phyloP scores from a whole-genome alignment of 140 eudicot genomes.

The Stevia rebaudiana region DNA sequence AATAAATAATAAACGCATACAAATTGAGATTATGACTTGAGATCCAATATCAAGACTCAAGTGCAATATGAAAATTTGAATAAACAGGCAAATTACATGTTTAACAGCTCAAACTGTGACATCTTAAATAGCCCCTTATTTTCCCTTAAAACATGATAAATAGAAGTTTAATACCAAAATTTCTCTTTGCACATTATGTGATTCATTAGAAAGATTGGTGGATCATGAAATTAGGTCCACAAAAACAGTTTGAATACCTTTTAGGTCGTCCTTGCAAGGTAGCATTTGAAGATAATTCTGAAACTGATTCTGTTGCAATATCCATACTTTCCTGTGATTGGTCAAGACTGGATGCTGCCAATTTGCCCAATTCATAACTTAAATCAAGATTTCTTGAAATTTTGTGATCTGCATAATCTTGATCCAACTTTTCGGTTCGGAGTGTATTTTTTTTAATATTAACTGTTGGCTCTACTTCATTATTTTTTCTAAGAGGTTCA shows the following conservation, averaged over 20 bases:
- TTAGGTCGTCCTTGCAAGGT: constrained; percentile 55
- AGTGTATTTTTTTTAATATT: constrained; percentile 16
- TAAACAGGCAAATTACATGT: neutral
- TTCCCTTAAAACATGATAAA: neutral
- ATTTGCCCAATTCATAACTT: constrained; percentile 8
- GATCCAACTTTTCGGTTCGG: constrained; percentile 13
- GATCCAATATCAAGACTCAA: neutral
- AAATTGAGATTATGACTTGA: constrained; percentile 4
- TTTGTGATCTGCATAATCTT: constrained; percentile 4
- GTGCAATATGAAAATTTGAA: neutral
- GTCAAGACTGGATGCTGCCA: constrained; percentile 14
- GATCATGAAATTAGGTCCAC: neutral
- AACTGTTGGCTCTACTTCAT: constrained; percentile 10
- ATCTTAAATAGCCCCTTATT: neutral
- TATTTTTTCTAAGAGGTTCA: constrained; percentile 24
- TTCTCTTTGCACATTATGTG: neutral
- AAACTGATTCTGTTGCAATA: constrained; percentile 10
- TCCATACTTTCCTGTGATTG: constrained; percentile 21
- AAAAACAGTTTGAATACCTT: constrained; percentile 39
- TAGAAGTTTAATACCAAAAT: neutral
- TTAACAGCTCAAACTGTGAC: neutral
- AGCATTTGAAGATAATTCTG: constrained; percentile 34
- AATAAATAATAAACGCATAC: neutral
- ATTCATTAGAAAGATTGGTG: neutral
- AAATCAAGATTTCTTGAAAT: constrained; percentile 15